Evolutionary conservation across 129 eudicot genomes (phyloP).

Genomic region (Flaveria brownii): DNA sequence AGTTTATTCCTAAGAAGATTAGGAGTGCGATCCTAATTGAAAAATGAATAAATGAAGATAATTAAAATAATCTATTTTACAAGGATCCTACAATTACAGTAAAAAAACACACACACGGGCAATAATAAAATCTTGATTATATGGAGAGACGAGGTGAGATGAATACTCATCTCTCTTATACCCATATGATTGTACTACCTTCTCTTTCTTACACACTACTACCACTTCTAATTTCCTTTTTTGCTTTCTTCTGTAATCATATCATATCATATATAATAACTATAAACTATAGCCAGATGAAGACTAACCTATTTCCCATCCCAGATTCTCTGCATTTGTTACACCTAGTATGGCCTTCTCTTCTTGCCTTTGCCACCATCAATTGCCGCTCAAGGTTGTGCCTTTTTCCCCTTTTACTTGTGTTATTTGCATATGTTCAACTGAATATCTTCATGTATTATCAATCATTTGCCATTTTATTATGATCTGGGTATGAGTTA

Average conservation of each 20-base stretch:
- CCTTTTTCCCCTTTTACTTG: background rate
- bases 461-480: constrained; percentile 6
- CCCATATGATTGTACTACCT: constrained; percentile 18
- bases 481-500: constrained; percentile 17
- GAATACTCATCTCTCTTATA: constrained; percentile 13
- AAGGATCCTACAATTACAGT: too few relatives aligned
- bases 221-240: constrained; percentile 31
- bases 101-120: background rate
- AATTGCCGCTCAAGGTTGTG: constrained; percentile 53
- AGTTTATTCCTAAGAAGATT: too few relatives aligned
- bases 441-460: background rate
- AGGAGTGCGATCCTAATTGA: too few relatives aligned
- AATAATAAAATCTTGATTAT: background rate
- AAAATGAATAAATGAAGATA: too few relatives aligned
- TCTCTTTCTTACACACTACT: constrained; percentile 39
- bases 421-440: background rate
- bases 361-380: constrained; percentile 55
- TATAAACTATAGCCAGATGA: constrained; percentile 26
- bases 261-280: background rate
- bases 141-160: background rate
- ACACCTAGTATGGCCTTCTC: constrained; percentile 53
- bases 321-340: constrained; percentile 15
- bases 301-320: constrained; percentile 22
- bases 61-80: too few relatives aligned
- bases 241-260: constrained; percentile 19